Conservation (phyloP, 1,284 basidiomycete genomes). For the Kwoniella shivajii region DNA sequence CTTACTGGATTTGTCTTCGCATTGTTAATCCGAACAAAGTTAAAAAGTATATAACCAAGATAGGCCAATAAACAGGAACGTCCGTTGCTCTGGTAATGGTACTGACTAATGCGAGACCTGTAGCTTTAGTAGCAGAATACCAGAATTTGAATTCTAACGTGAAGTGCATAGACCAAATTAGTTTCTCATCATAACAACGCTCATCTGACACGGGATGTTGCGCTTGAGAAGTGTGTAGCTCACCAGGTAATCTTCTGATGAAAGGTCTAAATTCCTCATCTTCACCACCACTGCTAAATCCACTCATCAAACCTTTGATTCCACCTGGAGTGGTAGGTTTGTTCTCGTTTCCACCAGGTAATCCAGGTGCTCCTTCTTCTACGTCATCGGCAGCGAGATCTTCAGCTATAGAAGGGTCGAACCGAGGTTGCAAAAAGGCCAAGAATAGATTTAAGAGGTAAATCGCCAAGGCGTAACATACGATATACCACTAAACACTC, state of each 20-base stretch:
- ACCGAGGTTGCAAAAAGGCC: constrained; percentile 60
- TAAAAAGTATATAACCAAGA: constrained; percentile 90
- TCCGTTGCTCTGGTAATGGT: constrained; percentile 82
- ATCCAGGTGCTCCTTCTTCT: constrained; percentile 77
- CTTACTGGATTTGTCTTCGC: constrained; percentile 86
- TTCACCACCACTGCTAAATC: constrained; percentile 53
- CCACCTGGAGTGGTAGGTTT: constrained; percentile 27
- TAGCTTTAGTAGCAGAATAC: constrained; percentile 90
- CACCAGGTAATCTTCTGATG: constrained; percentile 93
- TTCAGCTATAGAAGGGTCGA: constrained; percentile 92
- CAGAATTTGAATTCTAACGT: constrained; percentile 58
- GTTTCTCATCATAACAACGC: too few species aligned
- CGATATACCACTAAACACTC: constrained; percentile 78
- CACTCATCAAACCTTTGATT: constrained; percentile 47
- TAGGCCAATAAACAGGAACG: constrained; percentile 98
- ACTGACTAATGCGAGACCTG: constrained; percentile 74
- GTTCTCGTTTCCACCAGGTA: constrained; percentile 42
- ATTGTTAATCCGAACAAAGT: constrained; percentile 86
- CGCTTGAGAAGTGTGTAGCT: constrained; percentile 36
- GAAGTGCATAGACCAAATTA: background rate
- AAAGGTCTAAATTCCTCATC: constrained; percentile 93
- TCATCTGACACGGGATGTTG: background rate
- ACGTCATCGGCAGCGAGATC: constrained; percentile 93
- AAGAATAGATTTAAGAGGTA: constrained; percentile 79
- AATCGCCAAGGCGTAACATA: constrained; percentile 75